phyloP scores from a whole-genome alignment of 2,329 filamentous ascomycete species.

The Ophiostoma piceae region DNA sequence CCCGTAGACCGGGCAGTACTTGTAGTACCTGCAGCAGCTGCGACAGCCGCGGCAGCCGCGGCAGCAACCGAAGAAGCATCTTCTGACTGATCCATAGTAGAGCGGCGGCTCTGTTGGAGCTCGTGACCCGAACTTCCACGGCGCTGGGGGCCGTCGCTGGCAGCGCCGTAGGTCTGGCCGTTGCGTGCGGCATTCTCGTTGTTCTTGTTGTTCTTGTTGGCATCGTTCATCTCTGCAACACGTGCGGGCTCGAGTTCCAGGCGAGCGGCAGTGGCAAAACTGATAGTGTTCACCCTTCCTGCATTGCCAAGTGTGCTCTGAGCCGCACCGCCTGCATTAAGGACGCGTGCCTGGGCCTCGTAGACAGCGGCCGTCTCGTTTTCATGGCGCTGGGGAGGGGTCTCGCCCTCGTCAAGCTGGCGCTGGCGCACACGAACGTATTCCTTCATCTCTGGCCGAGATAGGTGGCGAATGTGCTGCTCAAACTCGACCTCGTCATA shows the following conservation, averaged over 20 bases:
- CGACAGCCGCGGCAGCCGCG: constrained; percentile 16
- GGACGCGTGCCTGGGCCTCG: constrained; percentile 41
- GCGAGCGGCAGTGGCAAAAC: constrained; percentile 26
- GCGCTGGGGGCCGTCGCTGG: constrained; percentile 15
- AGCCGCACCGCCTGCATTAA: constrained; percentile 25
- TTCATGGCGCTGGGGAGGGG: constrained; percentile 40
- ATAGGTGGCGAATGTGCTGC: constrained; percentile 48
- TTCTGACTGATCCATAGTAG: constrained; percentile 31
- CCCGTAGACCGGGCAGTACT: not conserved
- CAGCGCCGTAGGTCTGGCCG: not conserved
- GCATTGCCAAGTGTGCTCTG: constrained; percentile 28
- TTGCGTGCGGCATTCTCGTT: constrained; percentile 1
- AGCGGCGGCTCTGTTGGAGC: constrained; percentile 42
- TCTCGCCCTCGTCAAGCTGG: constrained; percentile 52
- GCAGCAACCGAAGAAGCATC: constrained; percentile 21
- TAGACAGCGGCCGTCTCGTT: constrained; percentile 51
- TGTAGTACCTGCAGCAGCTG: not conserved
- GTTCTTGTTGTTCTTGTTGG: not conserved
- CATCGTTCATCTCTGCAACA: constrained; percentile 5
- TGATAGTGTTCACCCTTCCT: constrained; percentile 26
- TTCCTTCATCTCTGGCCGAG: constrained; percentile 55
- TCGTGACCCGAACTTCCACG: constrained; percentile 36
- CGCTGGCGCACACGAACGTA: constrained; percentile 57
- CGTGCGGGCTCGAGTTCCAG: constrained; percentile 21
- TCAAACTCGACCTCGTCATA: constrained; percentile 59